phyloP scores from a whole-genome alignment of 2,329 filamentous ascomycete species.

The Aspergillaceae sp. region DNA sequence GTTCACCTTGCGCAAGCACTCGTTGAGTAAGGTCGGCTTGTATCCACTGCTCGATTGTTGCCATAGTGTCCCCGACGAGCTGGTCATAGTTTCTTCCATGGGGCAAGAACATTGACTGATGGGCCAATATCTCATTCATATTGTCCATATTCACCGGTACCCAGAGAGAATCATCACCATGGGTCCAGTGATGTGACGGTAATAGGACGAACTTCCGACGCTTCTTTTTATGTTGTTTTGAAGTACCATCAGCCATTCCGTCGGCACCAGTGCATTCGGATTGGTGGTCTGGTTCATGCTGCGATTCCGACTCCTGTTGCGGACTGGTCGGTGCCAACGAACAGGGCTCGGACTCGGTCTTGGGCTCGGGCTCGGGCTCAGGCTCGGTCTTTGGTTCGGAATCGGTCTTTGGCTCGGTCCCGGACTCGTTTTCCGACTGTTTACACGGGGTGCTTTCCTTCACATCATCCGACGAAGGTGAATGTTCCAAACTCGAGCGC shows the following conservation, averaged over 20 bases:
- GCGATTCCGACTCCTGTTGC: not conserved
- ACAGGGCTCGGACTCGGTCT: not conserved
- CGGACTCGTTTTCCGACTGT: constrained; percentile 10
- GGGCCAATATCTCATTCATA: constrained; percentile 8
- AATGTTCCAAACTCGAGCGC: constrained; percentile 14
- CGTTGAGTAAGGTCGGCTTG: constrained; percentile 1
- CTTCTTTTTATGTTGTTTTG: constrained; percentile 33
- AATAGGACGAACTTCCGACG: constrained; percentile 72
- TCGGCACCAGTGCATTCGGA: constrained; percentile 4
- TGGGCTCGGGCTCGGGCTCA: not conserved
- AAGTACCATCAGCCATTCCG: constrained; percentile 3
- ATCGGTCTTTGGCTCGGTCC: not conserved
- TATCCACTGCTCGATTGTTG: constrained; percentile 4
- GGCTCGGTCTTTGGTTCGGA: not conserved
- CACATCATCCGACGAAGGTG: not conserved
- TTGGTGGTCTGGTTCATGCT: constrained; percentile 5
- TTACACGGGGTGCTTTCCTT: not conserved
- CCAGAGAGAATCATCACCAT: constrained; percentile 52
- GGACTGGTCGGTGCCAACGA: not conserved
- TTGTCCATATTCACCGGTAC: constrained; percentile 5
- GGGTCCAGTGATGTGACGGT: constrained; percentile 49
- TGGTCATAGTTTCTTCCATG: constrained; percentile 3
- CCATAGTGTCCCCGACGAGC: constrained; percentile 3
- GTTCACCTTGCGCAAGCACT: not conserved
- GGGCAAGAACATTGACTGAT: constrained; percentile 8